Base-by-base conservation (phyloP, 2,329 filamentous ascomycete genomes). In the Alternaria ventricosa region DNA sequence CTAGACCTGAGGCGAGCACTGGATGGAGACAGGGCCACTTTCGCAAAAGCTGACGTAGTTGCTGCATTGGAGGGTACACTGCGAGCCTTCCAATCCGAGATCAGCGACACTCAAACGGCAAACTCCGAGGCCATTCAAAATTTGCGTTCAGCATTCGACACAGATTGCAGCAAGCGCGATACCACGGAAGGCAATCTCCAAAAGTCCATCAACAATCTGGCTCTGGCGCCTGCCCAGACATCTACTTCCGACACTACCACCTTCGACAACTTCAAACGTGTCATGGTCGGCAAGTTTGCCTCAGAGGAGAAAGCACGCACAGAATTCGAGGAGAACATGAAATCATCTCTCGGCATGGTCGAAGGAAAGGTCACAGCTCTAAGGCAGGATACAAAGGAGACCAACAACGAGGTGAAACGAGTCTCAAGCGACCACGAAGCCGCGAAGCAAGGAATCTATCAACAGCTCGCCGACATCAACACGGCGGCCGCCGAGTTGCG, bases 141-240 rank as follows among this genome's bases (percentile, higher is more conserved):
- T 9, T 5, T 68, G n/a, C 22, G 25, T 20, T 51, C 50, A 6
- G 33, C 54, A 9, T 43, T 53, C 4, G 41, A 44, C 13, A 45
- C 18, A 1, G 63, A 61, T 10, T 56, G 61, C 25, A 44, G 63
- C 6, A 18, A 62, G 23, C 59, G 57, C 6, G 41, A 55, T 3
- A 9, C 60, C 3, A 36, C 47, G 15, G 61, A 62, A 13, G 15
- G 15, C 6, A n/a, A 28, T 6, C 58, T 61, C 30, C n/a, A 33
- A 11, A 46, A 18, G 22, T 18, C 25, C 13, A 43, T 33, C 18
- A 45, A 45, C 10, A 18, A 45, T 10, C 43, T 45, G 43, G 3
- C 18, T 20, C 43, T 22, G 20, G 22, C 43, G 4, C 36, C 36
- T 41, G 36, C n/a, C n/a, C 8, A 15, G n/a, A 15, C 36, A 15